Conservation (phyloP, 2,329 filamentous ascomycete species). For the Biscogniauxia marginata region DNA sequence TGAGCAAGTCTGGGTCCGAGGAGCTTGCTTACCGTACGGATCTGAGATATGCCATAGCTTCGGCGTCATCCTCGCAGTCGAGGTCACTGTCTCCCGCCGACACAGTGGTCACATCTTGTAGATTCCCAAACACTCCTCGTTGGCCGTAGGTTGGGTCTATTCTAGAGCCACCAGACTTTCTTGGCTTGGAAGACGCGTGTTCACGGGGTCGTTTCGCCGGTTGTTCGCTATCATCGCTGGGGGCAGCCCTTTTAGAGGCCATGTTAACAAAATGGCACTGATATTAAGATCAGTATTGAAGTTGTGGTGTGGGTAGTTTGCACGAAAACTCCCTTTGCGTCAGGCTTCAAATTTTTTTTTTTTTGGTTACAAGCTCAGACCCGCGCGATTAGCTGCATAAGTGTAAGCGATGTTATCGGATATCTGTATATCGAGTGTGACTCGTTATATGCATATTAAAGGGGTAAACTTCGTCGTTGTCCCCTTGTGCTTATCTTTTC, state of each 20-base stretch:
- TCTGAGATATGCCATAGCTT: constrained; percentile 58
- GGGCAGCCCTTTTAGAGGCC: constrained; percentile 27
- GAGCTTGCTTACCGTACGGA: constrained; percentile 54
- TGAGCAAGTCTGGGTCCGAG: background rate
- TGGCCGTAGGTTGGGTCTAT: constrained; percentile 56
- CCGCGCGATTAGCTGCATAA: too few species aligned
- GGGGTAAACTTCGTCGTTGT: too few species aligned
- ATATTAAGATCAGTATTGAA: too few species aligned
- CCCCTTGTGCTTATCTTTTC: too few species aligned
- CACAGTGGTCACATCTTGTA: constrained; percentile 41
- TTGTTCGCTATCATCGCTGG: constrained; percentile 14
- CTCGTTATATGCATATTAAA: too few species aligned
- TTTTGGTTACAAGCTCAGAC: too few species aligned
- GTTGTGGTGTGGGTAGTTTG: too few species aligned
- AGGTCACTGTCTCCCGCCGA: constrained; percentile 42
- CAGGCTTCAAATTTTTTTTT: too few species aligned
- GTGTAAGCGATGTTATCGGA: too few species aligned
- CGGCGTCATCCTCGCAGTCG: constrained; percentile 55
- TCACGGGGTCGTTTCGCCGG: constrained; percentile 21
- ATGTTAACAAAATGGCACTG: constrained; percentile 6
- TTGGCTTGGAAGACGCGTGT: constrained; percentile 9
- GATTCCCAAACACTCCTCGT: constrained; percentile 56
- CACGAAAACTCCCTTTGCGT: too few species aligned
- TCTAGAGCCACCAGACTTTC: constrained; percentile 7
- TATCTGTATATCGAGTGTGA: too few species aligned